Percentiles rank a stretch among this genome's conserved stretches.
Conservation (phyloP, 2,329 filamentous ascomycete genomes). For the Calonectria pteridis region DNA sequence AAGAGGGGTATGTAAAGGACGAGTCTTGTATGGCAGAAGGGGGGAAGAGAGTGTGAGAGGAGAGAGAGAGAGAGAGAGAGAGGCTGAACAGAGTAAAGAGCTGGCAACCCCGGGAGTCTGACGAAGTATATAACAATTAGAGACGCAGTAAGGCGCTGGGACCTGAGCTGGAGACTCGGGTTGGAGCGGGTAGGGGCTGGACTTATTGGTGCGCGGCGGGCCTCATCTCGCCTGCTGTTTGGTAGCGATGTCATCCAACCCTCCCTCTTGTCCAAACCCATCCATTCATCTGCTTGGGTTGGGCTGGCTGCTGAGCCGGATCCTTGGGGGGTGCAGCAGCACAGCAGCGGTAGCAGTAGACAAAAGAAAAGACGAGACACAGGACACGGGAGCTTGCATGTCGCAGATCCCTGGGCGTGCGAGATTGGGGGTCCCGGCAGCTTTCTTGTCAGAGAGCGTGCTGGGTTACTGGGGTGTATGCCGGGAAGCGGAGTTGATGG, state of each 20-base stretch:
- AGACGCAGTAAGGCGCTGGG: slow-evolving; percentile 31
- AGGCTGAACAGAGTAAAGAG: slow-evolving; percentile 38
- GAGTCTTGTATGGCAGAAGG: background rate
- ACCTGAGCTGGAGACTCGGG: slow-evolving; percentile 36
- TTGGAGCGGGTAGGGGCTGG: slow-evolving; percentile 38
- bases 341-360: slow-evolving; percentile 18
- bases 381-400: slow-evolving; percentile 42
- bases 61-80: slow-evolving; percentile 16
- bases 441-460: slow-evolving; percentile 26
- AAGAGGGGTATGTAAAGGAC: background rate
- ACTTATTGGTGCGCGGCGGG: slow-evolving; percentile 41
- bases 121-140: slow-evolving; percentile 43
- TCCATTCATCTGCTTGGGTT: slow-evolving; percentile 25
- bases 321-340: slow-evolving; percentile 19
- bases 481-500: slow-evolving; percentile 26
- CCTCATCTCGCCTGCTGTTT: slow-evolving; percentile 42
- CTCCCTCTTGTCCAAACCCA: slow-evolving; percentile 10
- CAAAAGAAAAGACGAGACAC: slow-evolving; percentile 29
- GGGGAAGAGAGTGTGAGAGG: slow-evolving; percentile 8
- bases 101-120: slow-evolving; percentile 36
- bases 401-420: slow-evolving; percentile 31
- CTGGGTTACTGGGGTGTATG: slow-evolving; percentile 25
- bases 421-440: slow-evolving; percentile 24
- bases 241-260: slow-evolving; percentile 30
- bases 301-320: slow-evolving; percentile 26